These are phyloP conservation scores for Rhizopus arrhizus DNA, from an alignment of 371 early-diverging fungal genomes.

Conservation along the genomic window DNA sequence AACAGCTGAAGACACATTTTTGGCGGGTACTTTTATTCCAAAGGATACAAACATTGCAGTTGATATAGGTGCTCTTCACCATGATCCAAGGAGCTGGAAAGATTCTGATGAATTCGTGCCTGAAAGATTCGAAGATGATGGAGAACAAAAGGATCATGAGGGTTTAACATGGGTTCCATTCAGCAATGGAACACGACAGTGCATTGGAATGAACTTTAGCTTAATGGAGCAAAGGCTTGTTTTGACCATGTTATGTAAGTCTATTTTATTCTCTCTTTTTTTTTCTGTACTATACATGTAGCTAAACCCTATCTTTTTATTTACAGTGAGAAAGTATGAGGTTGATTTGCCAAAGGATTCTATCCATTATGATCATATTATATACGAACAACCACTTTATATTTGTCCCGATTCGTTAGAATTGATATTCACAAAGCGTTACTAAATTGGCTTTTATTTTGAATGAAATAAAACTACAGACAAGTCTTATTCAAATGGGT, in stretches of 20 bases:
- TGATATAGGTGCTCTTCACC: conserved; percentile 39
- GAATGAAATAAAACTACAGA: no score
- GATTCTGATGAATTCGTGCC: conserved; percentile 27
- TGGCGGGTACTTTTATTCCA: conserved; percentile 44
- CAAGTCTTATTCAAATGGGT: no score
- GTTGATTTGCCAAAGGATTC: conserved; percentile 28
- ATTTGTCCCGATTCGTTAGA: conserved; percentile 14
- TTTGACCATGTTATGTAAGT: conserved; percentile 34
- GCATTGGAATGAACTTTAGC: conserved; percentile 38
- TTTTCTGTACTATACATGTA: no score
- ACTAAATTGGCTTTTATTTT: conserved; percentile 3
- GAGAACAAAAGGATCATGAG: conserved; percentile 4
- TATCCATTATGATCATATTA: conserved; percentile 26
- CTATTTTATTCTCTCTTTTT: no score
- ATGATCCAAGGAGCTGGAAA: conserved; percentile 24
- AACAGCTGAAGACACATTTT: conserved; percentile 25
- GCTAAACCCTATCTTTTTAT: conserved; percentile 5
- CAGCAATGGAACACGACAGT: conserved; percentile 32
- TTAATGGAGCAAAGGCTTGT: conserved; percentile 34
- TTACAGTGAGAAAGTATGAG: conserved; percentile 34
- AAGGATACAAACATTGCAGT: conserved; percentile 42
- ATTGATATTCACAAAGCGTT: conserved; percentile 20
- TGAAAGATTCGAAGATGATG: conserved; percentile 23
- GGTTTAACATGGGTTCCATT: conserved; percentile 37
- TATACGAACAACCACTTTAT: conserved; percentile 14